Evolutionary conservation across 2,329 filamentous ascomycete genomes (phyloP), one percentile per base, ranked within the genome.

Genomic region (Fusarium subtropicale): DNA sequence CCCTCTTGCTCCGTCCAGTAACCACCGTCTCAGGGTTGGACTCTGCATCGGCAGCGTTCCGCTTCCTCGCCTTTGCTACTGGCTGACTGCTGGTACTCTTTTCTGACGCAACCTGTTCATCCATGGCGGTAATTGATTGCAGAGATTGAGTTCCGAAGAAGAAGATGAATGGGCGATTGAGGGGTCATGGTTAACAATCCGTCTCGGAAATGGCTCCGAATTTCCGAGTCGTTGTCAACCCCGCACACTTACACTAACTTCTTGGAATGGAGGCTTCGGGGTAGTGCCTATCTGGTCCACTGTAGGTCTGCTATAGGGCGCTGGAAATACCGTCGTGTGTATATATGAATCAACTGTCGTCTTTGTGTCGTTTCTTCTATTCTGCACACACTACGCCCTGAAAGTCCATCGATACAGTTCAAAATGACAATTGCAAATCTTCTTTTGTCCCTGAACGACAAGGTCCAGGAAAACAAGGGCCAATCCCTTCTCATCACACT

Each of bases 401-500:
- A 11, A 20, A 38, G 11, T 4, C 6, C 6, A 7, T 38, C n/a
- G 0, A 38, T 20, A n/a, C 36, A 7, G 5, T 20, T n/a, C 36
- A 41, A 20, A 36, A 78, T 78, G 77, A 71, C 77, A 9, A 73
- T 77, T 33, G 62, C 72, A 26, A 70, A 66, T 22, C 56, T 71
- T 18, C 42, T 78, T 12, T 22, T 69, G 1, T 67, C 71, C 3
- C 46, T 77, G 0, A 59, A 64, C 22, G 54, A 70, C 12, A 31
- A 71, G 22, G 52, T 74, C 9, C 56, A 61, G 10, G 59, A 74
- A 24, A 75, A 76, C 28, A 66, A 71, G 3, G 55, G 67, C 18
- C 68, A 75, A 34, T 72, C 72, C 3, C 47, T 75, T 5, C 54
- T 73, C 0, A 33, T 75, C 3, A 70, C 69, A 0, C 41, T 76